These are phyloP conservation scores for Xylaria telfairii DNA, from an alignment of 495 filamentous ascomycete genomes.

Conservation along the genomic window DNA sequence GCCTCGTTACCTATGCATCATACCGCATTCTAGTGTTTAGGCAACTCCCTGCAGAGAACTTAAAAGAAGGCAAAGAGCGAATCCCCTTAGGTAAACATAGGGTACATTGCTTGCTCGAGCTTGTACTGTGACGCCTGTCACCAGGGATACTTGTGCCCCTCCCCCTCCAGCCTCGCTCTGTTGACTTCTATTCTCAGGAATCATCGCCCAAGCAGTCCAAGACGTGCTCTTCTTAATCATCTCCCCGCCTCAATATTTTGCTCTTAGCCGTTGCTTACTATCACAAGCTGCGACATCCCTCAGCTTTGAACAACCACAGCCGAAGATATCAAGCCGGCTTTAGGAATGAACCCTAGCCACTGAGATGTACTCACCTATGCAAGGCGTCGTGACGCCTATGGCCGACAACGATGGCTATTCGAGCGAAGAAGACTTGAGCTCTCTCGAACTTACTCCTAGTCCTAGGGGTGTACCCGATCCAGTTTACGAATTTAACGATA, in stretches of 20 bases:
- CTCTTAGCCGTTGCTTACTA: background rate
- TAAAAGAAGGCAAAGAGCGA: too few species aligned
- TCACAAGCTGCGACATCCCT: background rate
- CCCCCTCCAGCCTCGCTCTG: background rate
- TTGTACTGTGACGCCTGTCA: background rate
- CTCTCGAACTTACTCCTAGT: background rate
- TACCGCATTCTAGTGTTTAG: too few species aligned
- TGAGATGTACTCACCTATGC: slow-evolving; percentile 15
- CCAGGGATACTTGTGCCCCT: background rate
- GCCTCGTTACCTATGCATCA: background rate
- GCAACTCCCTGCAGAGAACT: background rate
- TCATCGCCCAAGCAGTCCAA: background rate
- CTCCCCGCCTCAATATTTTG: background rate
- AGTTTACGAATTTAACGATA: background rate
- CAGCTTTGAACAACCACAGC: background rate
- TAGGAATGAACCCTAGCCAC: background rate
- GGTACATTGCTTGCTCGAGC: background rate
- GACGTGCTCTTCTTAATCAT: background rate
- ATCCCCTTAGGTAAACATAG: too few species aligned
- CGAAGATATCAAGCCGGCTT: background rate
- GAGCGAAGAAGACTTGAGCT: slow-evolving; percentile 15
- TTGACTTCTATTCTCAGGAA: background rate
- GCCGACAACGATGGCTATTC: background rate
- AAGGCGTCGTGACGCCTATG: background rate
- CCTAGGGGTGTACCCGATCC: background rate